Conservation (phyloP, 2,329 filamentous ascomycete species). For the Zasmidium cellare region DNA sequence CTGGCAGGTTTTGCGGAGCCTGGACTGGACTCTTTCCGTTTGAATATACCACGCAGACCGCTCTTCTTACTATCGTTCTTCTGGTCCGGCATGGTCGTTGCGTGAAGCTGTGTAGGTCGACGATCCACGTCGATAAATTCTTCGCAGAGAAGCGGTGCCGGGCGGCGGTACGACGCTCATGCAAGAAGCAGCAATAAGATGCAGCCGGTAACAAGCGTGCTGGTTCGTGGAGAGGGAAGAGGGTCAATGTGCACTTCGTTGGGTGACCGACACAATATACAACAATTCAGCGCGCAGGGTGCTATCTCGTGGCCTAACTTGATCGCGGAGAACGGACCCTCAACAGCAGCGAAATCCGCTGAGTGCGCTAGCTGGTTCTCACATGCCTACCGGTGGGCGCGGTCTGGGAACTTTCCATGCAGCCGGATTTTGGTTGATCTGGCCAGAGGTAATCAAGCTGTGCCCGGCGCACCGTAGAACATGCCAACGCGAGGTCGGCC, state of each 20-base stretch:
- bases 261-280: background rate
- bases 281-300: background rate
- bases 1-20: background rate
- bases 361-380: background rate
- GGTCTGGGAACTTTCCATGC: background rate
- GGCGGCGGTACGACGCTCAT: background rate
- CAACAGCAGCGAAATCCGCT: background rate
- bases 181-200: background rate
- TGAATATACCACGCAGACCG: conserved; percentile 1
- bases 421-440: background rate
- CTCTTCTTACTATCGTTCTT: background rate
- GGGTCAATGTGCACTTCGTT: background rate
- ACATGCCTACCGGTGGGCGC: background rate
- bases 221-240: too few species aligned
- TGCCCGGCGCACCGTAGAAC: background rate
- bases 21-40: background rate
- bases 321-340: background rate
- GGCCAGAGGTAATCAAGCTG: background rate
- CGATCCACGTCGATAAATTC: background rate
- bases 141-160: background rate
- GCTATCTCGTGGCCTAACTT: background rate
- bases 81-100: conserved; percentile 1
- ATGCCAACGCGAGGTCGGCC: background rate
- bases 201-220: too few species aligned
- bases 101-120: background rate